phyloP scores from a whole-genome alignment of 202 grass and related monocot genomes.

The Elaeis oleifera region DNA sequence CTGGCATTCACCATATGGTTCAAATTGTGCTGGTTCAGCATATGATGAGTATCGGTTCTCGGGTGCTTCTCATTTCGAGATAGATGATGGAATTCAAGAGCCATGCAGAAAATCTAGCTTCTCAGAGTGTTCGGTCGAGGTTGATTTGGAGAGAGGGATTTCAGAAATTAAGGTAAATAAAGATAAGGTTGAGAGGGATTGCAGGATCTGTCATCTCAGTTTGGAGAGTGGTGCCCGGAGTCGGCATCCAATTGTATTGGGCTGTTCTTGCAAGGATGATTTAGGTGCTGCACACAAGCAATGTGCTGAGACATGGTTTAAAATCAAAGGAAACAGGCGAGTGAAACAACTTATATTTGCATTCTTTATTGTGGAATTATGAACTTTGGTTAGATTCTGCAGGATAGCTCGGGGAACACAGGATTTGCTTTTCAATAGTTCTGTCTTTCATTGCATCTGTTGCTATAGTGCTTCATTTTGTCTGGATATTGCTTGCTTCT shows the following conservation, averaged over 20 bases:
- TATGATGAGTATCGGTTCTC: not conserved
- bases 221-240: constrained; percentile 1
- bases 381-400: no score
- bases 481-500: no score
- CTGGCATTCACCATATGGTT: constrained; percentile 6
- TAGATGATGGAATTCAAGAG: no score
- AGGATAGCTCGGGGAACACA: no score
- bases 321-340: constrained; percentile 19
- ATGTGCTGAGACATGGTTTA: constrained; percentile 17
- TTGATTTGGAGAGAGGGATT: not conserved
- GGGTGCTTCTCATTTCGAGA: no score
- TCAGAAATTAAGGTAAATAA: not conserved
- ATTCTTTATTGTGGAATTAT: not conserved
- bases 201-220: constrained; percentile 19
- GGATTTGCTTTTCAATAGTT: no score
- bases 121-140: no score
- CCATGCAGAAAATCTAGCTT: no score
- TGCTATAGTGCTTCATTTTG: no score
- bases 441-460: no score
- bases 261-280: constrained; percentile 22
- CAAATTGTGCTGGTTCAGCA: not conserved
- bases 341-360: not conserved
- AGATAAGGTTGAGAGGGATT: constrained; percentile 2
- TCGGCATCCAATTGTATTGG: constrained; percentile 4
- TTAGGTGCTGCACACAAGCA: constrained; percentile 19